phyloP scores from a whole-genome alignment of 2,329 filamentous ascomycete species.

The Hansfordia pulvinata region DNA sequence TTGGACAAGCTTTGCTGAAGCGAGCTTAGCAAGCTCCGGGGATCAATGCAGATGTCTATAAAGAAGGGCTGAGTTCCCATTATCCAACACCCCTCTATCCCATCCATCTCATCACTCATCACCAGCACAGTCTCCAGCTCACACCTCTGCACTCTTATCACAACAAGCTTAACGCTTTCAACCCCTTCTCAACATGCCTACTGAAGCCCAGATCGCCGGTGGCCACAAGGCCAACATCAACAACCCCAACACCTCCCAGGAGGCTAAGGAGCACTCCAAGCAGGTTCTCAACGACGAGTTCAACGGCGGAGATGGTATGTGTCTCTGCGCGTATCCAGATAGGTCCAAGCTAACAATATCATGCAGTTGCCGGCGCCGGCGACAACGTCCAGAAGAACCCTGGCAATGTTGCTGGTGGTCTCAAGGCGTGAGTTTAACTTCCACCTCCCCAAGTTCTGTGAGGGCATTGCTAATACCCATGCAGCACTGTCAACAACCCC shows the following conservation, averaged over 20 bases:
- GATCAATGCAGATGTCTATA: neutral
- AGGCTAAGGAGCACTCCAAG: slow-evolving; percentile 40
- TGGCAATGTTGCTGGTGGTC: slow-evolving; percentile 35
- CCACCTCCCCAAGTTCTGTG: too few species aligned
- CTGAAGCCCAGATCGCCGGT: slow-evolving; percentile 35
- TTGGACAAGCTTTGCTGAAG: neutral
- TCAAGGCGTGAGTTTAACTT: slow-evolving; percentile 39
- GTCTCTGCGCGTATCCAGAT: neutral
- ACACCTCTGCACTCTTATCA: neutral
- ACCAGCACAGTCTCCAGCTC: neutral
- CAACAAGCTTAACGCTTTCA: neutral
- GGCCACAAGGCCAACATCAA: slow-evolving; percentile 46
- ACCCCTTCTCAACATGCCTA: slow-evolving; percentile 24
- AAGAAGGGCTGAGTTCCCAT: neutral
- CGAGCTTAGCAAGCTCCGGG: too few species aligned
- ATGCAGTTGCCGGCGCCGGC: slow-evolving; percentile 14
- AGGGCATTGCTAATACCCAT: too few species aligned
- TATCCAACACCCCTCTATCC: too few species aligned
- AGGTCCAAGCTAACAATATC: neutral
- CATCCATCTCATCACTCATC: neutral
- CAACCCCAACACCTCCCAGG: slow-evolving; percentile 41
- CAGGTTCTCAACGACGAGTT: slow-evolving; percentile 36
- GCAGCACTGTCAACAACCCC: slow-evolving; percentile 38
- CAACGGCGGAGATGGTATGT: slow-evolving; percentile 24
- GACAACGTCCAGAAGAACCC: slow-evolving; percentile 33